A percentile compares a stretch with the other conserved stretches of the same genome.
These are phyloP conservation scores for Aspergillus sp. DNA, from an alignment of 2,329 filamentous ascomycete species.

Conservation along the genomic window DNA sequence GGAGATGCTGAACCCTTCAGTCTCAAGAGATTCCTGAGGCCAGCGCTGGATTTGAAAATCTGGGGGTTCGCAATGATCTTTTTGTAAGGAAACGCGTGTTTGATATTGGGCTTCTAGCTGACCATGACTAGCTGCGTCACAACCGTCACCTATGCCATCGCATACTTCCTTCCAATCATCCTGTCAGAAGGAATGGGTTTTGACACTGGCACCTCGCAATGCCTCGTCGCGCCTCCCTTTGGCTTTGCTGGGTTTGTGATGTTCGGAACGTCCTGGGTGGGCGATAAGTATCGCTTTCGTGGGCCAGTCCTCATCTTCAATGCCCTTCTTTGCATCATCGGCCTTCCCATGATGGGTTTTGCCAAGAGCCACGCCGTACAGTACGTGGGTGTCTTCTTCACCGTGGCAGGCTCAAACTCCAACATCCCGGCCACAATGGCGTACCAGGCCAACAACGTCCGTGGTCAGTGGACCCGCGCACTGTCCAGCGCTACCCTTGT, in stretches of 20 bases:
- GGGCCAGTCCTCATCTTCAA: conserved; percentile 68
- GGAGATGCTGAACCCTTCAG: conserved; percentile 50
- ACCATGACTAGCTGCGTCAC: conserved; percentile 51
- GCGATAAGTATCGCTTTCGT: conserved; percentile 66
- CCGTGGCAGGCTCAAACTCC: conserved; percentile 71
- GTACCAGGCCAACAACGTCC: conserved; percentile 85
- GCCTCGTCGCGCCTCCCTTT: conserved; percentile 70
- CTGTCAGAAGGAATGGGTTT: conserved; percentile 64
- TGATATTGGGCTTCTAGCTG: neutral
- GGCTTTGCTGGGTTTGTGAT: conserved; percentile 65
- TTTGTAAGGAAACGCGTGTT: conserved; percentile 40
- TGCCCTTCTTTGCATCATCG: conserved; percentile 65
- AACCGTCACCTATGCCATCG: conserved; percentile 71
- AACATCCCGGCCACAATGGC: conserved; percentile 74
- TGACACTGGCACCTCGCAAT: conserved; percentile 62
- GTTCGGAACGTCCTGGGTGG: conserved; percentile 59
- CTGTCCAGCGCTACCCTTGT: conserved; percentile 75
- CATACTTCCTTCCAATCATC: conserved; percentile 77
- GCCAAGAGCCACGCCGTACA: conserved; percentile 55
- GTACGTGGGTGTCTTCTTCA: conserved; percentile 75
- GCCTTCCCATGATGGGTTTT: conserved; percentile 73
- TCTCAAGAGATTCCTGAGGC: conserved; percentile 47
- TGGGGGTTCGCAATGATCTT: conserved; percentile 57
- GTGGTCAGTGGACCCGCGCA: conserved; percentile 84
- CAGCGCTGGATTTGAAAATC: conserved; percentile 53